Evolutionary conservation across 2,329 filamentous ascomycete species (phyloP), one percentile per base, ranked within the genome.

Genomic region (Colletotrichum limetticola): DNA sequence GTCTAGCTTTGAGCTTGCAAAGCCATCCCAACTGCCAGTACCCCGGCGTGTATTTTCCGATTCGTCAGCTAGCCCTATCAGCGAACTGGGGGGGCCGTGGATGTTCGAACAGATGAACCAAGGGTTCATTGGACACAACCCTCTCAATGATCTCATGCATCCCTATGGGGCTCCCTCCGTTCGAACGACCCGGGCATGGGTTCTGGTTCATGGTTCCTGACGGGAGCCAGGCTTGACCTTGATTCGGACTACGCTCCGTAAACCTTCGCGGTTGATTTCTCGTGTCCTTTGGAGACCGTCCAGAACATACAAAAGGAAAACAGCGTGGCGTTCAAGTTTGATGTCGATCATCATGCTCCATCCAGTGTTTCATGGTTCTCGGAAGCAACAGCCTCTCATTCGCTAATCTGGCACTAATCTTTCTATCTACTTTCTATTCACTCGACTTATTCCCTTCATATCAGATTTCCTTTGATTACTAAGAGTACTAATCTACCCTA

Each of bases 301-400:
- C 62, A 71, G 46, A 49, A 63, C 64, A 24, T 74, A 74, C 62
- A 74, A 74, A 74, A 74, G 69, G 59, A 57, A 35, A 72, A 22
- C 19, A 55, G 49, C 37, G 26, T 26, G 63, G 68, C 68, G 28
- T 57, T 24, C 37, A 52, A 46, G 12, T 63, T 62, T 14, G n/a
- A 68, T 37, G 11, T 62, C 7, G 24, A 63, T 24, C 24, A 30
- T 19, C 55, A 19, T 30, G 63, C 37, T 22, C 42, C 62, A 63
- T 42, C 5, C 61, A 72, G n/a, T 42, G 26, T 26, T 49, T 67
- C 57, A 28, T 63, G 62, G 26, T 14, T 11, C 8, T 66, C 28
- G 28, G 63, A 57, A 57, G 28, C 46, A 42, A 26, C 55, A 35
- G 53, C 16, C n/a, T n/a, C 19, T 53, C 55, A 11, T 26, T 68